Percentiles rank a stretch among this genome's conserved stretches.
Evolutionary conservation across 495 filamentous ascomycete species (phyloP).

Genomic region (Delitschia confertaspora): DNA sequence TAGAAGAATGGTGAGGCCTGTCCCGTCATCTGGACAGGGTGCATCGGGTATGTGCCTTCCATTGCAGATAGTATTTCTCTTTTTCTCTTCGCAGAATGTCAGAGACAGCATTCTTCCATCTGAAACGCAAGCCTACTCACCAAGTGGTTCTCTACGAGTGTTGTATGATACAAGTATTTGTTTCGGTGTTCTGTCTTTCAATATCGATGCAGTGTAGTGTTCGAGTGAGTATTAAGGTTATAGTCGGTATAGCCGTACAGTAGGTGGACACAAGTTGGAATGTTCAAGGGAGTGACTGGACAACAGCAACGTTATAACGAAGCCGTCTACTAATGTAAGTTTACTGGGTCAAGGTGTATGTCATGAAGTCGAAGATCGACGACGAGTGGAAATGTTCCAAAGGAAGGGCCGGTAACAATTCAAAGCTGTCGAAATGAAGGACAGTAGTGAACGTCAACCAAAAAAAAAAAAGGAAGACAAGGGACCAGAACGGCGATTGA

Average conservation of each 20-base stretch:
- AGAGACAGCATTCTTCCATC: slow-evolving; percentile 10
- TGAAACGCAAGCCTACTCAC: slow-evolving; percentile 5
- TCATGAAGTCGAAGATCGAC: slow-evolving; percentile 21
- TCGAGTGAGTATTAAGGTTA: slow-evolving; percentile 9
- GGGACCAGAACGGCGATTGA: slow-evolving; percentile 14
- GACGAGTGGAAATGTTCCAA: slow-evolving; percentile 16
- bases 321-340: slow-evolving; percentile 35
- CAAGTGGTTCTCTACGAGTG: background rate
- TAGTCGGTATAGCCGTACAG: slow-evolving; percentile 8
- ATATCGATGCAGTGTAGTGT: background rate
- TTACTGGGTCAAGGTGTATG: slow-evolving; percentile 22
- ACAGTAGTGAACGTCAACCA: slow-evolving; percentile 23
- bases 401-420: slow-evolving; percentile 30
- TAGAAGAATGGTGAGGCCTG: slow-evolving; percentile 86
- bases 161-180: background rate
- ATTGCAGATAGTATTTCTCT: slow-evolving; percentile 33
- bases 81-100: slow-evolving; percentile 14
- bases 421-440: slow-evolving; percentile 14
- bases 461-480: slow-evolving; percentile 22
- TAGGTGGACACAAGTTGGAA: slow-evolving; percentile 1
- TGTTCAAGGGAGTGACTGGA: slow-evolving; percentile 34
- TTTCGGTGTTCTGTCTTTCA: slow-evolving; percentile 6
- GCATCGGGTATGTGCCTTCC: slow-evolving; percentile 50
- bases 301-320: slow-evolving; percentile 32
- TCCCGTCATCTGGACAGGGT: slow-evolving; percentile 51